Evolutionary conservation across 1,139 yeast genomes (phyloP).

Genomic region (Candida sanyaensis): DNA sequence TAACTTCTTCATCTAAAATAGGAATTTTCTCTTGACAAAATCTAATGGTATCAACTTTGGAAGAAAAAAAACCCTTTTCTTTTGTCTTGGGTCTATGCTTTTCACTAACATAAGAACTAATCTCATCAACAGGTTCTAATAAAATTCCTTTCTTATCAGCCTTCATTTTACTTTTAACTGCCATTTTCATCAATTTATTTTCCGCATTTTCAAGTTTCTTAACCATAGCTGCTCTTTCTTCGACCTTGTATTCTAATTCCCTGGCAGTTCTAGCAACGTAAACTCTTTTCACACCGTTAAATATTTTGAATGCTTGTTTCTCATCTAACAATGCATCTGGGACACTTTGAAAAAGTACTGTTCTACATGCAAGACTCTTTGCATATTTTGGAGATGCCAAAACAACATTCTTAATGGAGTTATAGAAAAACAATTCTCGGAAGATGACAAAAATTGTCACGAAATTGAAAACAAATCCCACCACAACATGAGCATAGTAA

Average conservation of each 20-base stretch:
- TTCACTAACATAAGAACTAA: slow-evolving; percentile 68
- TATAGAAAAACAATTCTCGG: slow-evolving; percentile 79
- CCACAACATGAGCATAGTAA: slow-evolving; percentile 83
- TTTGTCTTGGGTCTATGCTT: slow-evolving; percentile 77
- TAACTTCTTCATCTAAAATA: slow-evolving; percentile 56
- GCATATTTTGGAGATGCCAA: slow-evolving; percentile 82
- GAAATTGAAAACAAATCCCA: slow-evolving; percentile 81
- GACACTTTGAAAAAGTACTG: slow-evolving; percentile 77
- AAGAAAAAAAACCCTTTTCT: slow-evolving; percentile 51
- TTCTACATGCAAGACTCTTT: slow-evolving; percentile 69
- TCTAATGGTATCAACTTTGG: slow-evolving; percentile 63
- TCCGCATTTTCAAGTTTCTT: slow-evolving; percentile 70
- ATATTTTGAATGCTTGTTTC: slow-evolving; percentile 56
- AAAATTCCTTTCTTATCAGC: slow-evolving; percentile 59
- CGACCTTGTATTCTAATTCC: slow-evolving; percentile 57
- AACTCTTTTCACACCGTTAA: slow-evolving; percentile 74
- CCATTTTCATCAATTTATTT: slow-evolving; percentile 56
- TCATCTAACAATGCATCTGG: slow-evolving; percentile 70
- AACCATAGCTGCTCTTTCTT: slow-evolving; percentile 64
- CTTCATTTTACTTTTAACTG: slow-evolving; percentile 63
- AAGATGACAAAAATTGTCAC: slow-evolving; percentile 68
- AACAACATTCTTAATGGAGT: slow-evolving; percentile 78
- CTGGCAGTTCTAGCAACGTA: slow-evolving; percentile 73
- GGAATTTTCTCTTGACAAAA: slow-evolving; percentile 58
- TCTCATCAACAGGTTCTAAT: slow-evolving; percentile 51